Base-by-base conservation (phyloP, 768 basidiomycete genomes). In the Rhizopogon salebrosus region DNA sequence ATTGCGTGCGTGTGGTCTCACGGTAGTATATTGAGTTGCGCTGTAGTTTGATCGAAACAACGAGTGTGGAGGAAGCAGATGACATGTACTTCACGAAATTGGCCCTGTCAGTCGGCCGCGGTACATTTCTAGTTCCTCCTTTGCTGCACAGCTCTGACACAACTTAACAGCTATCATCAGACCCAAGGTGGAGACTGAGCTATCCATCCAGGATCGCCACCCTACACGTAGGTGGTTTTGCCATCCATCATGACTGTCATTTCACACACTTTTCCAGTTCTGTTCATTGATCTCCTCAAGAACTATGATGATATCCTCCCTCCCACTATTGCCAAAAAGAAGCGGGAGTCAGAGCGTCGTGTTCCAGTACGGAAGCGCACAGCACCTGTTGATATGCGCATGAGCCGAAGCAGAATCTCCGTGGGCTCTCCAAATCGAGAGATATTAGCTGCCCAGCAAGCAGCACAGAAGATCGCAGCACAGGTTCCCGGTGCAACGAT, bases 141-240 rank as follows among this genome's bases (percentile, higher is more conserved):
- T 3, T 16, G n/a, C 10, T 18, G 3, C 8, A 16, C 40, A 52
- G 3, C 58, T 18, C 38, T 53, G 11, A 53, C 45, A 42, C 41
- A 53, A 45, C 9, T 48, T 38, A 42, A 6, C 56, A 94, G 91
- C 83, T 26, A 79, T 98, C 42, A 72, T 95, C 29, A 76, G 93
- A 24, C 95, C 95, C 18, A 89, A 84, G 68, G 62, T 75, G 37
- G 94, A 98, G 64, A 85, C 83, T 5, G 82, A 92, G 52, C 65
- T 94, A 23, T 92, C 94, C 3, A 85, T 98, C 55, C 92, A 95
- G 66, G 94, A 94, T 65, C 88, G 92, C 37, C 87, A 95, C 72
- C 84, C 92, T 48, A 79, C 87, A 14, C 70, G 90, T 87, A 67
- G 59, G 82, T 73, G 23, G 37, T 14, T 10, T 18, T 42, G 2